These are phyloP conservation scores for Tremella fuciformis DNA, from an alignment of 768 basidiomycete species.

Conservation along the genomic window DNA sequence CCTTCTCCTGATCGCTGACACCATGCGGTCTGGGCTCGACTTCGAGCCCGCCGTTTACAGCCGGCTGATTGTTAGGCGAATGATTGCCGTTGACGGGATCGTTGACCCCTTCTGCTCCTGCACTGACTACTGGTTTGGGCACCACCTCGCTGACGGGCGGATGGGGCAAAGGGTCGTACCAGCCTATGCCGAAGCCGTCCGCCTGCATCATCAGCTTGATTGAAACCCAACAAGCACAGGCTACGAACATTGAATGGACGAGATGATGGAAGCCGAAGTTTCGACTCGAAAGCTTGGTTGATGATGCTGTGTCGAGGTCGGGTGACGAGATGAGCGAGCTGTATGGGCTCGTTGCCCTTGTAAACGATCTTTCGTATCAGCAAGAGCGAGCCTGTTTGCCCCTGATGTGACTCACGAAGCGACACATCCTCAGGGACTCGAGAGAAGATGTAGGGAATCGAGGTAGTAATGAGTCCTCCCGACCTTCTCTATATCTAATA, in stretches of 20 bases:
- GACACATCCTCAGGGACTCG: conserved; percentile 4
- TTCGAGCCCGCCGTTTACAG: not conserved
- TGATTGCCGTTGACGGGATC: conserved; percentile 6
- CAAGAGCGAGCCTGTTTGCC: not conserved
- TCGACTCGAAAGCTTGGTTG: conserved; percentile 93
- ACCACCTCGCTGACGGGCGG: conserved; percentile 5
- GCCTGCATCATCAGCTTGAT: conserved; percentile 32
- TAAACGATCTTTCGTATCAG: conserved; percentile 65
- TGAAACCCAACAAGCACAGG: not conserved
- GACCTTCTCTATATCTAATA: not conserved
- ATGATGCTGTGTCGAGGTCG: conserved; percentile 93
- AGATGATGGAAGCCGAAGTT: conserved; percentile 60
- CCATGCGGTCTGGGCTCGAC: not conserved
- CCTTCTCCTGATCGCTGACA: conserved; percentile 13
- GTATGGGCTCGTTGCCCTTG: conserved; percentile 90
- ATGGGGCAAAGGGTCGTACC: conserved; percentile 75
- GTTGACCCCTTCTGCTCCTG: not conserved
- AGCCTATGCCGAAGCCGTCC: conserved; percentile 97
- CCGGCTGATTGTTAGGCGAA: not conserved
- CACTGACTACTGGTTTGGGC: conserved; percentile 8
- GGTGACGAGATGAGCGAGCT: conserved; percentile 89
- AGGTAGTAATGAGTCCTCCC: not conserved
- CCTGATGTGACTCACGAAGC: conserved; percentile 8
- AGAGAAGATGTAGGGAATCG: not conserved
- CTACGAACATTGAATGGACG: conserved; percentile 44